Evolutionary conservation across 2,329 filamentous ascomycete genomes (phyloP).

Genomic region (Paecilomyces formosus): DNA sequence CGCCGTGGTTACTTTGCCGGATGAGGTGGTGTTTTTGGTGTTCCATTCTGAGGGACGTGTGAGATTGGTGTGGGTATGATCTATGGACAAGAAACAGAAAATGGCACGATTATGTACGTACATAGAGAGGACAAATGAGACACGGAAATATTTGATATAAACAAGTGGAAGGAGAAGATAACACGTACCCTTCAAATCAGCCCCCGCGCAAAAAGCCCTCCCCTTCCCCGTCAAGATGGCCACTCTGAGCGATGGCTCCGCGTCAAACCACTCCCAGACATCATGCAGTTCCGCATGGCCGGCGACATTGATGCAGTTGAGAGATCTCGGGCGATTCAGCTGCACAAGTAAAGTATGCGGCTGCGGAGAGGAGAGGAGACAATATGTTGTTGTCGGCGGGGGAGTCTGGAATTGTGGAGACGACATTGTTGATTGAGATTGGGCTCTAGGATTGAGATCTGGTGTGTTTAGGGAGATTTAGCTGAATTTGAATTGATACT

Average conservation of each 20-base stretch:
- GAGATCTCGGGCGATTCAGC: constrained; percentile 34
- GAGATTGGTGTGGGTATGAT: too few relatives aligned
- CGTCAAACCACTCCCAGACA: constrained; percentile 40
- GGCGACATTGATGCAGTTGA: constrained; percentile 39
- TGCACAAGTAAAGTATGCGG: constrained; percentile 39
- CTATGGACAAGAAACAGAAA: too few relatives aligned
- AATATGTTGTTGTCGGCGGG: neutral
- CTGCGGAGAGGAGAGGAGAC: constrained; percentile 24
- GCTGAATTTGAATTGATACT: too few relatives aligned
- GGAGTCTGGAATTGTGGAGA: neutral
- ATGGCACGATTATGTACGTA: too few relatives aligned
- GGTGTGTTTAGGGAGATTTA: too few relatives aligned
- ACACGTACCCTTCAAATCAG: constrained; percentile 23
- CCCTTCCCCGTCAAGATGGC: constrained; percentile 36
- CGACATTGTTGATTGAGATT: too few relatives aligned
- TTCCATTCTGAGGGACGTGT: neutral
- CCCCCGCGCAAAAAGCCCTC: constrained; percentile 38
- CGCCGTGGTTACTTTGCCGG: constrained; percentile 17
- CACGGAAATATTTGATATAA: neutral
- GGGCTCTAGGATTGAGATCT: too few relatives aligned
- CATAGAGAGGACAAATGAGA: too few relatives aligned
- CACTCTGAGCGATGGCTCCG: constrained; percentile 33
- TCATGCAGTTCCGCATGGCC: constrained; percentile 36
- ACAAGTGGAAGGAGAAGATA: neutral
- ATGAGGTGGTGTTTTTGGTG: neutral